phyloP scores from a whole-genome alignment of 2,329 filamentous ascomycete genomes.

The Fusarium nodosum region DNA sequence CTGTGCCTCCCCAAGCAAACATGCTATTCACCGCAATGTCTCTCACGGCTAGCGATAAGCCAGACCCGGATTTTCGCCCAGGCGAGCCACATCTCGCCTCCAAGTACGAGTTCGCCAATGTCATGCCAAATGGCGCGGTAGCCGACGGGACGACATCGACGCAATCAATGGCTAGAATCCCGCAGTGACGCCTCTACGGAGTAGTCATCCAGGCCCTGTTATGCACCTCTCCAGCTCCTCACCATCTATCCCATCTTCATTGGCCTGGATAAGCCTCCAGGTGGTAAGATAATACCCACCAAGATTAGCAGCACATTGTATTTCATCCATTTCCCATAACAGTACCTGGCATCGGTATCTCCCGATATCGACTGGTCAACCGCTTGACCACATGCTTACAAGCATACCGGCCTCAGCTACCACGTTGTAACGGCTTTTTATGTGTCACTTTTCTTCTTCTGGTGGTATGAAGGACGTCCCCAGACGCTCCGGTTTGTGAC shows the following conservation, averaged over 20 bases:
- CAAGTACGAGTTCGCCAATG: constrained; percentile 2
- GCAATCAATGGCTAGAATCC: constrained; percentile 13
- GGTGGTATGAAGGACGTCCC: constrained; percentile 34
- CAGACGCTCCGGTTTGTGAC: constrained; percentile 39
- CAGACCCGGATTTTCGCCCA: constrained; percentile 5
- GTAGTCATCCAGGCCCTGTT: constrained; percentile 19
- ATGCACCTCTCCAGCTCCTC: constrained; percentile 11
- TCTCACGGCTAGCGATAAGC: constrained; percentile 4
- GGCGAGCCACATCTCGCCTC: constrained; percentile 4
- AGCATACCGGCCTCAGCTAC: constrained; percentile 34
- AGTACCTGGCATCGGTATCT: constrained; percentile 45
- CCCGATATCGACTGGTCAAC: constrained; percentile 43
- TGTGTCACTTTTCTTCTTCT: constrained; percentile 42
- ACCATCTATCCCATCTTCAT: constrained; percentile 14
- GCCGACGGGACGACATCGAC: constrained; percentile 19
- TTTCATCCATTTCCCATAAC: constrained; percentile 14
- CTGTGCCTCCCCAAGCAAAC: constrained; percentile 25
- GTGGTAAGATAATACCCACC: constrained; percentile 21
- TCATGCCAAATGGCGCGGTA: constrained; percentile 18
- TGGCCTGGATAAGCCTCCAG: constrained; percentile 28
- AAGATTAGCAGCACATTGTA: constrained; percentile 13
- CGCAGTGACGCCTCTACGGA: constrained; percentile 14
- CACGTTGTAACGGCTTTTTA: constrained; percentile 33
- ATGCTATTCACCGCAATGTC: constrained; percentile 16
- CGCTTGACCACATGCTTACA: constrained; percentile 33